Evolutionary conservation across 1,139 yeast genomes (phyloP).

Genomic region (Debaryomyces psychrophilus): DNA sequence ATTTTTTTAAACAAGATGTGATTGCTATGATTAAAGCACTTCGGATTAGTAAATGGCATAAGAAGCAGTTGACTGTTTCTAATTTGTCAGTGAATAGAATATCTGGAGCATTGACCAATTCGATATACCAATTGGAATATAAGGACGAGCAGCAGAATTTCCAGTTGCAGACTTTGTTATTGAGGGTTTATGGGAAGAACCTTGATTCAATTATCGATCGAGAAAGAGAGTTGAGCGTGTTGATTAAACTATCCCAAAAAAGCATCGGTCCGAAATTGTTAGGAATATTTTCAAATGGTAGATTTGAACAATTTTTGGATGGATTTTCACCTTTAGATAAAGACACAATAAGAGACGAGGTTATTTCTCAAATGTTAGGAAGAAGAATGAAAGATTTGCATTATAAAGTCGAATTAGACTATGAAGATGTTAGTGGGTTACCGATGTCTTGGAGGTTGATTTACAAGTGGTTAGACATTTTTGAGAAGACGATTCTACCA

Average conservation of each 20-base stretch:
- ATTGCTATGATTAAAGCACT: conserved; percentile 65
- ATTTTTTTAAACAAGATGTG: conserved; percentile 83
- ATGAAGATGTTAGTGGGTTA: conserved; percentile 52
- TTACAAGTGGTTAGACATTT: conserved; percentile 67
- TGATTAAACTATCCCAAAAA: conserved; percentile 72
- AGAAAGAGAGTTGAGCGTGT: conserved; percentile 70
- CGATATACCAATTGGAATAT: conserved; percentile 70
- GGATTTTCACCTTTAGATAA: conserved; percentile 77
- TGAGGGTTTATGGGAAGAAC: conserved; percentile 90
- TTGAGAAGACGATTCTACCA: conserved; percentile 46
- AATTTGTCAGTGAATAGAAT: conserved; percentile 60
- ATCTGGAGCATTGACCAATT: conserved; percentile 91
- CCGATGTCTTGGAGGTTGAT: conserved; percentile 75
- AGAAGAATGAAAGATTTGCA: conserved; percentile 97
- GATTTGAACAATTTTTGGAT: conserved; percentile 87
- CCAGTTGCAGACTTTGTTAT: conserved; percentile 52
- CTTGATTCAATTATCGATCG: conserved; percentile 87
- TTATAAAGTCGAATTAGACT: conserved; percentile 68
- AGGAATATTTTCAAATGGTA: conserved; percentile 89
- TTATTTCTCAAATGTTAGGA: conserved; percentile 82
- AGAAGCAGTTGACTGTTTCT: conserved; percentile 43
- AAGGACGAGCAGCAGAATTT: conserved; percentile 29
- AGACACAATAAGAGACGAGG: conserved; percentile 72
- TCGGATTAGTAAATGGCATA: conserved; percentile 78
- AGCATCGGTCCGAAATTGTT: conserved; percentile 86